Conservation (phyloP, 331 rosid species). For the Dryas integrifolia region DNA sequence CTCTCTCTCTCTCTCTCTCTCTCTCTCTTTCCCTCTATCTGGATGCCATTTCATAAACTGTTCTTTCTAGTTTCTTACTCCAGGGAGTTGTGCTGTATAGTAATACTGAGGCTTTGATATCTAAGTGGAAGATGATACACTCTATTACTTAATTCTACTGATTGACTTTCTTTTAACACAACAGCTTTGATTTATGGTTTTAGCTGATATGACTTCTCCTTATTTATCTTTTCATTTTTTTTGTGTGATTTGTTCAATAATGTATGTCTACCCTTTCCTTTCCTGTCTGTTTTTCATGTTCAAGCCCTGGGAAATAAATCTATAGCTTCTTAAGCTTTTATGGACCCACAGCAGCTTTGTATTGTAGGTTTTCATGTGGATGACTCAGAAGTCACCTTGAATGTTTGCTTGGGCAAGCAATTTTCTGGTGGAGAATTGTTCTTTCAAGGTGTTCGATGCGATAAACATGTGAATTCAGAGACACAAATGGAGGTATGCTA, state of each 20-base stretch:
- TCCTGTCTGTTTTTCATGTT: conserved; percentile 7
- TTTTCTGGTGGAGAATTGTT: conserved; percentile 86
- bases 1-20: neutral
- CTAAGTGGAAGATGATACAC: neutral
- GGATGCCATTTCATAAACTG: neutral
- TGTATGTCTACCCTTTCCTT: conserved; percentile 1
- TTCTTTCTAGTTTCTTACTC: neutral
- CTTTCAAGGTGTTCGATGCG: conserved; percentile 91
- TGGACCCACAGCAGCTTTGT: conserved; percentile 26
- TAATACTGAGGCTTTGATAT: neutral
- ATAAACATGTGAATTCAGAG: conserved; percentile 71
- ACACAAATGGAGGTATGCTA: conserved; percentile 58
- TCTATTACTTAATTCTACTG: conserved; percentile 1
- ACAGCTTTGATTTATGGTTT: neutral
- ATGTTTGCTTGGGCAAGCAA: conserved; percentile 80
- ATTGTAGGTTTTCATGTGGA: conserved; percentile 92
- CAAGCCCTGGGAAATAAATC: neutral
- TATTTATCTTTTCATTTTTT: neutral
- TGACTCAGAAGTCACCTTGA: conserved; percentile 90
- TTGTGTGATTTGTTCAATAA: conserved; percentile 1
- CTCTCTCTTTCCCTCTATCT: neutral
- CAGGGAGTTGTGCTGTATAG: neutral
- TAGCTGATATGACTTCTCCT: conserved; percentile 8
- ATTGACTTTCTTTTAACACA: neutral
- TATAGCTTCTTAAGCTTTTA: conserved; percentile 15